A percentile compares a stretch with the other conserved stretches of the same genome.
Evolutionary conservation across 192 early-diverging fungal genomes (phyloP).

Genomic region (Oehlia diaphana): DNA sequence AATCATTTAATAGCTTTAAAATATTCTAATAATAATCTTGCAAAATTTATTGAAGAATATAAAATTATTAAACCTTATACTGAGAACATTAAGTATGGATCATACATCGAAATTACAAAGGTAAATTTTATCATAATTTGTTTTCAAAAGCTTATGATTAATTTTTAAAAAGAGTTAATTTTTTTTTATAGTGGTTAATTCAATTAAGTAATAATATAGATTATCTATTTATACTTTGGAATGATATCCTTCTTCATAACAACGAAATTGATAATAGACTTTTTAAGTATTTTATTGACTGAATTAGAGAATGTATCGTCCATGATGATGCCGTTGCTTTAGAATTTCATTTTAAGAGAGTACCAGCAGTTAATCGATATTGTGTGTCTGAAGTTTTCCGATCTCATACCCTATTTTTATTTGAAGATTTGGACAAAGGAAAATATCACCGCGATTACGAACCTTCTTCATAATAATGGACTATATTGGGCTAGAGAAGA

Average conservation of each 20-base stretch:
- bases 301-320: neutral
- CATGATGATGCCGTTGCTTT: neutral
- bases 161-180: too few relatives aligned
- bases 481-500: too few relatives aligned
- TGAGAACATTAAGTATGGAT: neutral
- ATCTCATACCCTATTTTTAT: neutral
- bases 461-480: too few relatives aligned
- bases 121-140: too few relatives aligned
- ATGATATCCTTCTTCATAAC: neutral
- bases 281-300: neutral
- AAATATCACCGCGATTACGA: neutral
- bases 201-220: neutral
- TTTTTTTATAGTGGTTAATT: constrained; percentile 9
- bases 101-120: neutral
- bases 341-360: neutral
- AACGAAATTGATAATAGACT: neutral
- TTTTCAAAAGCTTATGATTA: too few relatives aligned
- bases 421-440: neutral
- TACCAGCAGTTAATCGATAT: neutral
- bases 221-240: neutral
- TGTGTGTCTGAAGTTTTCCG: too few relatives aligned
- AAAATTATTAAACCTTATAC: neutral
- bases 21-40: neutral
- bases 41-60: neutral
- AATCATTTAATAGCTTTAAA: neutral